Evolutionary conservation across 805 yeast genomes (phyloP), one percentile per base, ranked within the genome.

Genomic region (Saccharomycopsis oosterbeekiorum): DNA sequence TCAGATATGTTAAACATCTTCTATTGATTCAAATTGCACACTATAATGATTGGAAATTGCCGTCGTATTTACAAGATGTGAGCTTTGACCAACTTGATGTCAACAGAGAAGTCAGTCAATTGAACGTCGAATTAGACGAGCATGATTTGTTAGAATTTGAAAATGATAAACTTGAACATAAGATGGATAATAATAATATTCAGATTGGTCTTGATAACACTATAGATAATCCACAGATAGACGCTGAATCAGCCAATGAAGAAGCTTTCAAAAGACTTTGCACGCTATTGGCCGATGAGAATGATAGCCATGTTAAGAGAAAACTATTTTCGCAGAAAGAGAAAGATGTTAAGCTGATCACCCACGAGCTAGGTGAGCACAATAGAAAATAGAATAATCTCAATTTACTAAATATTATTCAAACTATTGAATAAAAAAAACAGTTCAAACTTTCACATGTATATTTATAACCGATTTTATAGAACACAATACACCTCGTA

Each of bases 1-100:
- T 68, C 75, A 60, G 78, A 69, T 64, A 36, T 73, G 64, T 51
- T 12, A 60, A 47, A 43, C 65, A 61, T 60, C 58, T 57, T 15
- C 37, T 59, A 15, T 40, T 65, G 39, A 58, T 62, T 24, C 54
- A 54, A 12, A 26, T 63, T 8, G 65, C 65, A 17, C 42, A 57
- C 11, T 62, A 57, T 36, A 60, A 60, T 24, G 43, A 51, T 11
- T 62, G 65, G 65, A 59, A 58, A 26, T 57, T 62, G 57, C 65
- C 65, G 2, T 40, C 55, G 14, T 50, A 59, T 55, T 57, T 62
- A 50, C 17, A 43, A n/a, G 42, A 50, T n/a, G 4, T 59, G 24
- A 29, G 40, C 10, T 37, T 57, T 14, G 36, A 24, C 12, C 47
- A 55, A 11, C 43, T 34, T n/a, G 59, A 57, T 47, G 42, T 55